Evolutionary conservation across 2,329 filamentous ascomycete genomes (phyloP).

Genomic region (Xylariaceae sp.): DNA sequence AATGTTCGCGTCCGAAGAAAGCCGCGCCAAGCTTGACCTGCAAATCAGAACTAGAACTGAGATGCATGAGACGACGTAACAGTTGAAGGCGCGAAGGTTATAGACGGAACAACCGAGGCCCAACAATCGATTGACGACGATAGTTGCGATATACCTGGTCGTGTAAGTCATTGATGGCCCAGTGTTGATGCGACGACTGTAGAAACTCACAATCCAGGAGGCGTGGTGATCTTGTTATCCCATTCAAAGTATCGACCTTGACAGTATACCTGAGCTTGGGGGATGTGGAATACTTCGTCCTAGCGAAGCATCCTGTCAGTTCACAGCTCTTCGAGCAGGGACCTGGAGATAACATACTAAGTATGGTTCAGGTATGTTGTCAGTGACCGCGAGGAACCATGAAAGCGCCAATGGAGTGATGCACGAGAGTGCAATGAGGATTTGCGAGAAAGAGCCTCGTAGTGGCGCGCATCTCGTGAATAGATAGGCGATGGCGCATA

Average conservation of each 20-base stretch:
- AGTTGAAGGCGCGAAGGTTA: conserved; percentile 46
- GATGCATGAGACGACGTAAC: conserved; percentile 38
- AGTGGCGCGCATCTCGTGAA: background rate
- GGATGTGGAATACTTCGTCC: conserved; percentile 86
- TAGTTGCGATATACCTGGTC: conserved; percentile 36
- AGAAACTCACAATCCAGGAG: conserved; percentile 67
- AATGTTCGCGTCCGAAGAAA: conserved; percentile 8
- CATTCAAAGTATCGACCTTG: conserved; percentile 66
- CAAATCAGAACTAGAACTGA: conserved; percentile 45
- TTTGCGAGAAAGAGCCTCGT: background rate
- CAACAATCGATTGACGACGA: conserved; percentile 33
- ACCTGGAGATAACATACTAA: conserved; percentile 35
- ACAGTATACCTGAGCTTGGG: conserved; percentile 87
- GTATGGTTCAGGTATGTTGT: conserved; percentile 47
- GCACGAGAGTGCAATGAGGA: conserved; percentile 1
- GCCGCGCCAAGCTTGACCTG: conserved; percentile 40
- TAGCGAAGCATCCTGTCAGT: conserved; percentile 32
- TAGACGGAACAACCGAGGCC: conserved; percentile 35
- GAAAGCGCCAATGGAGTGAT: conserved; percentile 9
- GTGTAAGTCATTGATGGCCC: conserved; percentile 21
- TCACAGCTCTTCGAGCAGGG: background rate
- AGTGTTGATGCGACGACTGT: conserved; percentile 8
- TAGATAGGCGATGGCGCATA: conserved; percentile 7
- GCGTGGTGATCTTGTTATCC: conserved; percentile 97
- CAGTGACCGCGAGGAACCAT: conserved; percentile 38